Base-by-base conservation (phyloP, 2,329 filamentous ascomycete genomes). In the Cladophialophora carrionii region DNA sequence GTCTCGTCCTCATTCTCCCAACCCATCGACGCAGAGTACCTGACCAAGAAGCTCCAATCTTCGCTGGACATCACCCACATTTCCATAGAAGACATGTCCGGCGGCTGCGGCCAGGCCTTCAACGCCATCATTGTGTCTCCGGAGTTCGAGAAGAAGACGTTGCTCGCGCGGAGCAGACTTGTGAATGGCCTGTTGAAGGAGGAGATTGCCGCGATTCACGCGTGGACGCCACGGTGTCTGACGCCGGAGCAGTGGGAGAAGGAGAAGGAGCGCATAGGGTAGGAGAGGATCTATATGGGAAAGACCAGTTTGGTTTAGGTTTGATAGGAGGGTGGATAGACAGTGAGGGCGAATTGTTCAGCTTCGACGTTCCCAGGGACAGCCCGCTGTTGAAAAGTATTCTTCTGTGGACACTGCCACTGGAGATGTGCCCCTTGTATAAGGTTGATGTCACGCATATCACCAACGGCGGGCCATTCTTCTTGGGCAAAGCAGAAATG, bases 171-270 rank as follows among this genome's bases (percentile, higher is more conserved):
- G 63, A 91, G 96, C 78, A 88, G 93, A 51, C 84, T 96, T 68
- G 92, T 96, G 72, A 96, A 97, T 78, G 84, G 84, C 17, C 87
- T 88, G 4, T 82, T 97, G 72, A 94, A 92, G 80, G 85, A 88
- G 54, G 92, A 97, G 80, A 96, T 97, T 76, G 90, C 91, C 17
- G 86, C 85, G 70, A 96, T 97, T 72, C 93, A 97, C 81, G 93
- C 93, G 46, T 97, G 93, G 93, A 96, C 91, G 62, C 91, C 92
- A 31, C 96, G 92, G 79, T 96, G 93, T 77, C 90, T 92, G 80
- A 97, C 93, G 8, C 91, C 91, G 0, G 91, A 92, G 73, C 91
- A 97, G 81, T 96, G 90, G 87, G 86, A 91, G 79, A 87, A 86
- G 77, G 85, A 89, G 78, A 83, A 84, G 69, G 75, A 78, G 71